Conservation (phyloP, 2,329 filamentous ascomycete genomes). For the Xylariales sp. region DNA sequence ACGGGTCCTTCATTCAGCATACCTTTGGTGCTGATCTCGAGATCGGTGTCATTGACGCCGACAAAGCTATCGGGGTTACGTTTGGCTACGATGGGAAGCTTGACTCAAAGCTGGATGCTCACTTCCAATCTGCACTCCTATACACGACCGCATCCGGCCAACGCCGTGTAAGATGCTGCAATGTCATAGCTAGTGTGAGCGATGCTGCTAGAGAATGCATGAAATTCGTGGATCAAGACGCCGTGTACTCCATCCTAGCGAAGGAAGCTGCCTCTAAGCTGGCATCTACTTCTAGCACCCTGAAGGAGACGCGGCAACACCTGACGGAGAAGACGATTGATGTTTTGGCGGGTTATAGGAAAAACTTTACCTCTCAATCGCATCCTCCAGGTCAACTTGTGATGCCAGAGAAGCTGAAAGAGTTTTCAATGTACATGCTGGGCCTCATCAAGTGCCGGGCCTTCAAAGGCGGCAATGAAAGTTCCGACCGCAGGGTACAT, state of each 20-base stretch:
- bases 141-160: constrained; percentile 91
- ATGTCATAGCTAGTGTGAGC: constrained; percentile 87
- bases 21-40: constrained; percentile 93
- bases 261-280: constrained; percentile 93
- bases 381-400: constrained; percentile 91
- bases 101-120: constrained; percentile 92
- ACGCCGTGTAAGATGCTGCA: constrained; percentile 85
- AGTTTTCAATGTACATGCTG: constrained; percentile 95
- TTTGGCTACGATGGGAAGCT: constrained; percentile 97
- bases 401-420: constrained; percentile 91
- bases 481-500: constrained; percentile 83
- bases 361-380: constrained; percentile 76
- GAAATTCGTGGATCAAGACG: constrained; percentile 94
- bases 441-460: constrained; percentile 84
- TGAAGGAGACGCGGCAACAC: constrained; percentile 80
- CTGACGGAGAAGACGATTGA: constrained; percentile 91
- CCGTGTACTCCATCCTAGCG: constrained; percentile 79
- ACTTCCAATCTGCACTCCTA: constrained; percentile 92
- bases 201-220: constrained; percentile 79
- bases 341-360: constrained; percentile 85
- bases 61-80: constrained; percentile 86
- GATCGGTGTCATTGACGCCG: constrained; percentile 85
- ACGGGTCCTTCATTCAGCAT: constrained; percentile 94
- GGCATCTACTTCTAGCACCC: constrained; percentile 58
- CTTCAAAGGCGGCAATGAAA: constrained; percentile 89